Base-by-base conservation (phyloP, 352 stramenopile genomes). In the Phytophthora kernoviae region DNA sequence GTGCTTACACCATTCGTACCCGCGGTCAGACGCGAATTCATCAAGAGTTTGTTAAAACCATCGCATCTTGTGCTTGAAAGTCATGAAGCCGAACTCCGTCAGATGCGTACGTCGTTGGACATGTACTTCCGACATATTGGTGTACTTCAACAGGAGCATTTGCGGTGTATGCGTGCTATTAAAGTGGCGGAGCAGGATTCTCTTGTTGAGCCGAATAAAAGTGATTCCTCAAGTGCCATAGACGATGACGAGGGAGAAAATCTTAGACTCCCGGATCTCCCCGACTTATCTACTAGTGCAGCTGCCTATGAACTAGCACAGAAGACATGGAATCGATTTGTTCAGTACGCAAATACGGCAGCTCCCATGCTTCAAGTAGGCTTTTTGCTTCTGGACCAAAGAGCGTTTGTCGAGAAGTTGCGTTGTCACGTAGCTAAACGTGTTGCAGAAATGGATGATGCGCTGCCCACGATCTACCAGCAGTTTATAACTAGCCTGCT, bases 371-470 rank as follows among this genome's bases (percentile, higher is more conserved):
- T 88, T 15, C 78, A 91, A 40, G 51, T 87, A 21, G 82, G 82
- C 0, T 65, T 74, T 10, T 45, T 88, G 21, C 62, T 90, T 0
- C 32, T 91, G n/a, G 77, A 91, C 51, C 80, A 89, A 44, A 54
- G 67, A 1, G 34, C 54, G 2, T 61, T 90, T 24, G 43, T 89
- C 5, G 22, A 53, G 0, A 71, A 72, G 18, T 33, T 91, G 5
- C 54, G 69, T 21, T 8, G 22, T 1, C 65, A 81, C 30, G 63
- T 87, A 0, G 52, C 54, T 0, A 61, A 52, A 15, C 65, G 70
- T 11, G 68, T 90, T 8, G 41, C 24, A 12, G 46, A 73, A 40
- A 81, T 88, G 68, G 56, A 81, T 17, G 54, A 75, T 7, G 55
- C 73, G 3, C 50, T 90, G 5, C 82, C 82, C 1, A 57, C 55